Evolutionary conservation across 805 yeast genomes (phyloP).

Genomic region (Candida sonorensis): DNA sequence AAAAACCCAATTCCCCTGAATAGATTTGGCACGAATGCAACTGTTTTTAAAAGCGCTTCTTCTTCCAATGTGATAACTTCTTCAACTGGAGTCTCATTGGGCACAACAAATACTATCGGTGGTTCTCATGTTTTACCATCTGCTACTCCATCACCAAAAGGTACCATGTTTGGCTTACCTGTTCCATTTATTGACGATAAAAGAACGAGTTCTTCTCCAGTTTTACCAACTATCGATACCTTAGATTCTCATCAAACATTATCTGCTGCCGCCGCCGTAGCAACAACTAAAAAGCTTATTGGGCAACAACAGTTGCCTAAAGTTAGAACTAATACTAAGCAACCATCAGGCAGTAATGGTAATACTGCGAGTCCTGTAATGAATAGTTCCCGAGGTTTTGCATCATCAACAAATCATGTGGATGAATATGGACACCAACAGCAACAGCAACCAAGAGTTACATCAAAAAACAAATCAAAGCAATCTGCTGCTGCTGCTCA

Average conservation of each 20-base stretch:
- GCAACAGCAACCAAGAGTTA: no score
- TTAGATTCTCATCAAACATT: conserved; percentile 7
- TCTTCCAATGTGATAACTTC: conserved; percentile 5
- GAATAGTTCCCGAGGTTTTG: no score
- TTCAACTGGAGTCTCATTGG: conserved; percentile 1
- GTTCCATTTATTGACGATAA: conserved; percentile 10
- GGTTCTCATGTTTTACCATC: not conserved
- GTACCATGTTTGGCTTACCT: conserved; percentile 18
- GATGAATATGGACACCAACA: no score
- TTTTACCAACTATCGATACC: conserved; percentile 9
- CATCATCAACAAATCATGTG: no score
- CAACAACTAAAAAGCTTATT: conserved; percentile 10
- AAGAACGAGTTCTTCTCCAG: conserved; percentile 13
- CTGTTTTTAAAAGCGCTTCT: conserved; percentile 3
- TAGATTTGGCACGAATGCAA: not conserved
- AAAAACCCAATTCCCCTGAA: conserved; percentile 14
- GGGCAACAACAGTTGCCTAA: conserved; percentile 10
- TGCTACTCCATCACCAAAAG: not conserved
- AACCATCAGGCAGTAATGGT: no score
- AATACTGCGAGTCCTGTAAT: no score
- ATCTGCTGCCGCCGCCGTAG: conserved; percentile 19
- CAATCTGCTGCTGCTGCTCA: no score
- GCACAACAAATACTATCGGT: not conserved
- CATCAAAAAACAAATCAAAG: no score
- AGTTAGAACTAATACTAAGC: conserved; percentile 4